These are phyloP conservation scores for Wallacemonas sp. DNA, from an alignment of 208 protist genomes.

Conservation along the genomic window DNA sequence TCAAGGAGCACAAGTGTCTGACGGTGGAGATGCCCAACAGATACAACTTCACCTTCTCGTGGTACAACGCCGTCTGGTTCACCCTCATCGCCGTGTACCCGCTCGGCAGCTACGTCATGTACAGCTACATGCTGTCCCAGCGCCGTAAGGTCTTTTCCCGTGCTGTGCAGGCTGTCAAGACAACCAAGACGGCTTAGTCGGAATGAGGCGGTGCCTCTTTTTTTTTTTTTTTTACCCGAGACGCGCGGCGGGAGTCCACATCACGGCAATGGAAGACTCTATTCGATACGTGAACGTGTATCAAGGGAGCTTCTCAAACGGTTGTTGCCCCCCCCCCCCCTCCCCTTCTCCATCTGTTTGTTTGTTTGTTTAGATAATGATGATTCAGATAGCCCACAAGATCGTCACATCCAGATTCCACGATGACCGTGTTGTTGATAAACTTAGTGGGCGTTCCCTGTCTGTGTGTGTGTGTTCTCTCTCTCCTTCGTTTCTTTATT, in stretches of 20 bases:
- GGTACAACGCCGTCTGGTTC: slow-evolving; percentile 71
- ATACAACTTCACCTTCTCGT: slow-evolving; percentile 82
- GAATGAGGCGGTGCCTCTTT: not conserved
- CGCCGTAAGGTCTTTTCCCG: slow-evolving; percentile 67
- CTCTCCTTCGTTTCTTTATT: not conserved
- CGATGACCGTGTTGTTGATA: not conserved
- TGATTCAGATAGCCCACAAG: not conserved
- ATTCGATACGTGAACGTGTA: no score
- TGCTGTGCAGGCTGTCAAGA: slow-evolving; percentile 12
- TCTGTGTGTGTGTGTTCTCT: not conserved
- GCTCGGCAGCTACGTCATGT: slow-evolving; percentile 84
- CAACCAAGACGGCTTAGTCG: slow-evolving; percentile 26
- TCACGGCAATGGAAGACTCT: no score
- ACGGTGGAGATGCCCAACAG: slow-evolving; percentile 77
- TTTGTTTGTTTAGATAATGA: no score
- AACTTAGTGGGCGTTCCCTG: no score
- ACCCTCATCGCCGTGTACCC: slow-evolving; percentile 76
- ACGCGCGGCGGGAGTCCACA: no score
- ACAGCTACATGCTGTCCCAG: slow-evolving; percentile 90
- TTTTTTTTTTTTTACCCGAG: not conserved
- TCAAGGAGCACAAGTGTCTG: slow-evolving; percentile 61
- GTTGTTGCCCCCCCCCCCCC: no score
- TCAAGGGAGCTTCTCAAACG: no score
- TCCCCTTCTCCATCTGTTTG: no score
- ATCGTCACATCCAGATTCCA: not conserved